phyloP scores from a whole-genome alignment of 768 basidiomycete species.

The Pilatotrama ljubarskyi region DNA sequence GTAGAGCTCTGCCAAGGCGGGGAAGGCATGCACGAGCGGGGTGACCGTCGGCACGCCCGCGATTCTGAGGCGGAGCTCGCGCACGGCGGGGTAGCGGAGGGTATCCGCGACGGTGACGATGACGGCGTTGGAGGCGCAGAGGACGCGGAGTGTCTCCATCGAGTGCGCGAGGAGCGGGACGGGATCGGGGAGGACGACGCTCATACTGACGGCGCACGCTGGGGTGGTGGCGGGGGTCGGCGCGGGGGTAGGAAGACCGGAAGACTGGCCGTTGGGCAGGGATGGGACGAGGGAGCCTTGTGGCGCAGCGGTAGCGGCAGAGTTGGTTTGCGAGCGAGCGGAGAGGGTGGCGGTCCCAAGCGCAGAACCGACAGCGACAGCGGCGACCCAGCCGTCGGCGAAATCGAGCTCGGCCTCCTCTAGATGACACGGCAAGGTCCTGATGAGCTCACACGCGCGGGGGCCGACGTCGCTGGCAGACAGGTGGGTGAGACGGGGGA shows the following conservation, averaged over 20 bases:
- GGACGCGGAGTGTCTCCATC: slow-evolving; percentile 1
- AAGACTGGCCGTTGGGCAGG: slow-evolving; percentile 7
- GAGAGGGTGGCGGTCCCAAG: not conserved
- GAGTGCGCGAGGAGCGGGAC: slow-evolving; percentile 12
- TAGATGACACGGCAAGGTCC: not conserved
- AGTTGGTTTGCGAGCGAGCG: not conserved
- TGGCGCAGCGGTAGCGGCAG: not conserved
- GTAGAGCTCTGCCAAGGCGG: slow-evolving; percentile 2
- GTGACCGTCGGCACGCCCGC: slow-evolving; percentile 15
- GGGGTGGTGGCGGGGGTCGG: slow-evolving; percentile 9
- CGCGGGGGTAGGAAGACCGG: slow-evolving; percentile 1
- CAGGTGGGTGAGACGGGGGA: slow-evolving; percentile 1
- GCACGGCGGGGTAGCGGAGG: slow-evolving; percentile 14
- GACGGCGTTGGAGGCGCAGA: slow-evolving; percentile 10
- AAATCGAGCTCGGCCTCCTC: slow-evolving; percentile 9
- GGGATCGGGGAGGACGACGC: slow-evolving; percentile 6
- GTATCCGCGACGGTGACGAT: slow-evolving; percentile 14
- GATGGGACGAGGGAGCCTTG: slow-evolving; percentile 1
- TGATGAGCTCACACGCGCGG: slow-evolving; percentile 1
- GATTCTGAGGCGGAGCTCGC: slow-evolving; percentile 10
- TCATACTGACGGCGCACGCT: not conserved
- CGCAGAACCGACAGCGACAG: not conserved
- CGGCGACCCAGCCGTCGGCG: slow-evolving; percentile 12
- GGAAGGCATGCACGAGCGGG: slow-evolving; percentile 19
- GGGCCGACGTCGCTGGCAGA: slow-evolving; percentile 4